Evolutionary conservation across 768 basidiomycete genomes (phyloP).

Genomic region (Daedalea quercina): DNA sequence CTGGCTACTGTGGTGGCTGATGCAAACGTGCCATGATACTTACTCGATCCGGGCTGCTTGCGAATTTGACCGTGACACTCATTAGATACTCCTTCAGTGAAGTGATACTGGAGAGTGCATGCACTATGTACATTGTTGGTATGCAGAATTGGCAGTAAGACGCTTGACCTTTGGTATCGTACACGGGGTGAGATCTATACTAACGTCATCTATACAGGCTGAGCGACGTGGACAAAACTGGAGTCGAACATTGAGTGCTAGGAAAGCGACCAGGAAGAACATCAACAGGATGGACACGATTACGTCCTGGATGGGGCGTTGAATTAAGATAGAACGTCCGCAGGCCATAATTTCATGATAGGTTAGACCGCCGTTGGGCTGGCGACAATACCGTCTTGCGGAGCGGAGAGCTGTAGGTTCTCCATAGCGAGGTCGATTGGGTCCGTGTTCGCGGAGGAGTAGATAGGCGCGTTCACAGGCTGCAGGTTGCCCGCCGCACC

Average conservation of each 20-base stretch:
- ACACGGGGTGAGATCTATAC: not conserved
- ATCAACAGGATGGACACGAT: not conserved
- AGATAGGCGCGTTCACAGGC: conserved; percentile 27
- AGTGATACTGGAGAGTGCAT: too few species aligned
- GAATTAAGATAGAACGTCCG: conserved; percentile 1
- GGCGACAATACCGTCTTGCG: conserved; percentile 5
- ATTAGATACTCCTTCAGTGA: too few species aligned
- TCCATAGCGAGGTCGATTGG: conserved; percentile 35
- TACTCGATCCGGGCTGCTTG: too few species aligned
- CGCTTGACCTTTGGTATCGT: not conserved
- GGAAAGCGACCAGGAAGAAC: too few species aligned
- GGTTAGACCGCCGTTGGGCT: not conserved
- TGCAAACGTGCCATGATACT: too few species aligned
- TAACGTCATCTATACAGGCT: not conserved
- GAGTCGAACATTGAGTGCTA: too few species aligned
- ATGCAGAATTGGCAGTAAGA: not conserved
- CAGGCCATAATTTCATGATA: not conserved
- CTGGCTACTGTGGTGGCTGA: not conserved
- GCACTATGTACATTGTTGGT: not conserved
- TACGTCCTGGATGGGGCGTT: not conserved
- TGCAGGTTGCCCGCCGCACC: conserved; percentile 33
- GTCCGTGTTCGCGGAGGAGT: conserved; percentile 24
- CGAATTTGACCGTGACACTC: too few species aligned
- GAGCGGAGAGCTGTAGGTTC: conserved; percentile 19
- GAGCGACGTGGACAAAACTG: not conserved